Evolutionary conservation across 495 filamentous ascomycete species (phyloP), one percentile per base, ranked within the genome.

Genomic region (Trichocladium antarcticum): DNA sequence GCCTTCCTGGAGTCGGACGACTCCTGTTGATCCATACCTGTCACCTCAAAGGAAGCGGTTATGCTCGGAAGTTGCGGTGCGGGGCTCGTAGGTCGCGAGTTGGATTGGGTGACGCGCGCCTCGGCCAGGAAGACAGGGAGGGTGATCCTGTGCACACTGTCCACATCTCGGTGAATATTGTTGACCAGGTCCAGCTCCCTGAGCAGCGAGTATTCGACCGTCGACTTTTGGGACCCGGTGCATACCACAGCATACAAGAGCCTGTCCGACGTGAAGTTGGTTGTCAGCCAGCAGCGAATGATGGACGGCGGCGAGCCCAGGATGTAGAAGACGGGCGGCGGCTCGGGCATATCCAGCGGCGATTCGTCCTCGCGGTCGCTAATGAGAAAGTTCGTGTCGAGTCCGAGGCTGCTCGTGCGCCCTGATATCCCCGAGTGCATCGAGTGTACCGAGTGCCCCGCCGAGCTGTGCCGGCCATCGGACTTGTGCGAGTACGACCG

Each of bases 401-500:
- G 66, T 1, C 82, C 83, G 19, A 96, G 69, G 61, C 87, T 96
- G 65, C 86, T 94, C 15, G 83, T 83, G 6, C 87, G 77, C 2
- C 83, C 85, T 6, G 86, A 89, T 17, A 76, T 73, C 29, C 63
- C 68, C 10, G 75, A 84, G 51, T 80, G 75, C 47, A 78, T 67
- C 38, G 77, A 80, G 57, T 85, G 81, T 51, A 81, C 78, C 5
- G 87, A 94, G 51, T 89, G 82, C 19, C 85, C 86, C 8, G 85
- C 84, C 0, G 88, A 93, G 64, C 92, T 97, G 64, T 89, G 85
- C 44, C 90, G 74, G n/a, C 93, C 92, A 60, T 97, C 93, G 1
- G 92, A 97, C 57, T 92, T 94, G 68, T 96, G 89, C 19, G 92
- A 98, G 7, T 83, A 73, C 12, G 88, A 85, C 11, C 92, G 81